Conservation (phyloP, 805 yeast genomes). For the Ogataea wickerhamii region DNA sequence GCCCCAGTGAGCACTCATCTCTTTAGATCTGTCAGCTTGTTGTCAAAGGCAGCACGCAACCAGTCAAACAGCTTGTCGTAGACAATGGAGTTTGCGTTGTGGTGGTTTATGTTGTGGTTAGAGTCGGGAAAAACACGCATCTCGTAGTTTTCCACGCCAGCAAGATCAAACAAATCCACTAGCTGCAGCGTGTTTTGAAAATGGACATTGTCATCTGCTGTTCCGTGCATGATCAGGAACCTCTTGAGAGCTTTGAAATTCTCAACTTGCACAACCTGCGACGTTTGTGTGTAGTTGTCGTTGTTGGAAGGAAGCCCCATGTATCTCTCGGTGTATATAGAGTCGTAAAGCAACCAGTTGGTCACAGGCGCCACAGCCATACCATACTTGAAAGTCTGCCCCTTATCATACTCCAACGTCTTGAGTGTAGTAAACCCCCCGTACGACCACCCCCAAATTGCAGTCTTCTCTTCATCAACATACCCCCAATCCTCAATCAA, state of each 20-base stretch:
- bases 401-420: slow-evolving; percentile 64
- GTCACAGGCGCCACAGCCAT: slow-evolving; percentile 87
- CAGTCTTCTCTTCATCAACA: slow-evolving; percentile 52
- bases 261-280: slow-evolving; percentile 40
- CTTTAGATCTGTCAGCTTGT: slow-evolving; percentile 6
- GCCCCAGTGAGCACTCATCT: slow-evolving; percentile 38
- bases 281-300: slow-evolving; percentile 45
- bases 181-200: slow-evolving; percentile 63
- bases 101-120: slow-evolving; percentile 75
- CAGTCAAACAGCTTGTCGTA: slow-evolving; percentile 68
- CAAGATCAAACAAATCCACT: slow-evolving; percentile 53
- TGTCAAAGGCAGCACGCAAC: slow-evolving; percentile 55
- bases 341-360: slow-evolving; percentile 70
- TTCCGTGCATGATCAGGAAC: slow-evolving; percentile 74
- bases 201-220: slow-evolving; percentile 84
- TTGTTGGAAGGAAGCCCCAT: slow-evolving; percentile 56
- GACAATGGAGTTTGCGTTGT: slow-evolving; percentile 74
- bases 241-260: slow-evolving; percentile 47
- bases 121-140: slow-evolving; percentile 90
- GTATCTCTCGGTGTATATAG: slow-evolving; percentile 76
- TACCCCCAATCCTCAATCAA: slow-evolving; percentile 45
- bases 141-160: slow-evolving; percentile 68
- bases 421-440: slow-evolving; percentile 79
- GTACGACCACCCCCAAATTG: slow-evolving; percentile 88
- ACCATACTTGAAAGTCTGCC: slow-evolving; percentile 65